A percentile compares a stretch with the other conserved stretches of the same genome.
Evolutionary conservation across 495 filamentous ascomycete species (phyloP).

Genomic region (Penicillium canescens): DNA sequence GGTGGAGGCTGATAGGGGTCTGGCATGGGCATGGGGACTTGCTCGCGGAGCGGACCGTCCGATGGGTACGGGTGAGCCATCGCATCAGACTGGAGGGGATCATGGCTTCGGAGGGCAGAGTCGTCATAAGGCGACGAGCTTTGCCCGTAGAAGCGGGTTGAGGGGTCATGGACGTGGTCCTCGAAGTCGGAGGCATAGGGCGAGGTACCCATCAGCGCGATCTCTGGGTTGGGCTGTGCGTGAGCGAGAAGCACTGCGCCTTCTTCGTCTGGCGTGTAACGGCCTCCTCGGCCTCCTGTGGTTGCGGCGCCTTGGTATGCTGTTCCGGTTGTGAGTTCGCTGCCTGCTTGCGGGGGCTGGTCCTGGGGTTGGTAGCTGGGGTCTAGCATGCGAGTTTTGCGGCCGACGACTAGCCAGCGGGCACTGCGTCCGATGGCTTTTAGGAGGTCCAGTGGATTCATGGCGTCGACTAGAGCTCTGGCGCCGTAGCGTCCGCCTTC

Average conservation of each 20-base stretch:
- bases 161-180: conserved; percentile 25
- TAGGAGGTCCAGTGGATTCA: conserved; percentile 83
- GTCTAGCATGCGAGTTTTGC: conserved; percentile 55
- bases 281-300: conserved; percentile 20
- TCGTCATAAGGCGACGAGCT: conserved; percentile 31
- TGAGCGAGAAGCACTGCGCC: conserved; percentile 41
- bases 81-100: conserved; percentile 10
- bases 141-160: conserved; percentile 18
- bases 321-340: conserved; percentile 20
- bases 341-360: conserved; percentile 18
- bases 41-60: conserved; percentile 24
- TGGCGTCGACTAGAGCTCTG: conserved; percentile 65
- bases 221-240: conserved; percentile 40
- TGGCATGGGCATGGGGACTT: conserved; percentile 38
- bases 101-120: conserved; percentile 19
- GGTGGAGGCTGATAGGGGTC: conserved; percentile 35
- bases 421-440: conserved; percentile 76
- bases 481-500: conserved; percentile 64
- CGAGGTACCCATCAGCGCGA: conserved; percentile 13
- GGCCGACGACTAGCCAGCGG: conserved; percentile 78
- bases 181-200: conserved; percentile 22
- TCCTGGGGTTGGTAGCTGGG: conserved; percentile 45
- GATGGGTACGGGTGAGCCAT: conserved; percentile 14
- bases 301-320: conserved; percentile 35
- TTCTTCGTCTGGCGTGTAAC: conserved; percentile 37